Evolutionary conservation across 1,139 yeast species (phyloP), one percentile per base, ranked within the genome.

Genomic region (Candida sanyaensis): DNA sequence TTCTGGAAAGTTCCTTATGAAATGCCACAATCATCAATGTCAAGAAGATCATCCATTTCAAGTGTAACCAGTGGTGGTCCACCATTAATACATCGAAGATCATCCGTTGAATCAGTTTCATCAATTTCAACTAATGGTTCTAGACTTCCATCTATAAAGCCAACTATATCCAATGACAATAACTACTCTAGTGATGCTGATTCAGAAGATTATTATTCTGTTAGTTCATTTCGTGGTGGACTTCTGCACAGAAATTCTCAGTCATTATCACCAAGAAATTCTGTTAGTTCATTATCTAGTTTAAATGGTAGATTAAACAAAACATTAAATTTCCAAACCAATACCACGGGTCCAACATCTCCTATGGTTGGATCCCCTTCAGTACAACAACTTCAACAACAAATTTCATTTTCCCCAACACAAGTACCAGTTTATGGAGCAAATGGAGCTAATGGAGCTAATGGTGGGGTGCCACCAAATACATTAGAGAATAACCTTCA

Each of bases 1-100:
- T 73, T 75, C 59, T 75, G 80, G 80, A 75, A 74, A 56, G 80
- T 75, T 8, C 80, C 80, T 28, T 75, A 75, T 59, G 80, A 75
- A 56, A 73, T 75, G 79, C 80, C 80, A 1, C 61, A 61, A 11
- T 40, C 51, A 10, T 34, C 52, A 17, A 32, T 43, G 11, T 56
- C 64, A 13, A 59, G 78, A 46, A 59, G 76, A 42, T 65, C 70
- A 1, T 72, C 77, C 2, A 62, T 73, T 5, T 41, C 50, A 6
- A 50, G 54, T 32, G 41, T 46, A 4, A 64, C 71, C 7, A 50
- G 58, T 31, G 31, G 43, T 10, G 43, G 46, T 23, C 45, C 41
- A 11, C 43, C 39, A 13, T 21, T 47, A 6, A 26, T 32, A 6
- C 50, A 43, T 21, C 32, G 56, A 30, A 34, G 55, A 24, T 55